Evolutionary conservation across 371 early-diverging fungal genomes (phyloP).

Genomic region (Haplosporangium sp.): DNA sequence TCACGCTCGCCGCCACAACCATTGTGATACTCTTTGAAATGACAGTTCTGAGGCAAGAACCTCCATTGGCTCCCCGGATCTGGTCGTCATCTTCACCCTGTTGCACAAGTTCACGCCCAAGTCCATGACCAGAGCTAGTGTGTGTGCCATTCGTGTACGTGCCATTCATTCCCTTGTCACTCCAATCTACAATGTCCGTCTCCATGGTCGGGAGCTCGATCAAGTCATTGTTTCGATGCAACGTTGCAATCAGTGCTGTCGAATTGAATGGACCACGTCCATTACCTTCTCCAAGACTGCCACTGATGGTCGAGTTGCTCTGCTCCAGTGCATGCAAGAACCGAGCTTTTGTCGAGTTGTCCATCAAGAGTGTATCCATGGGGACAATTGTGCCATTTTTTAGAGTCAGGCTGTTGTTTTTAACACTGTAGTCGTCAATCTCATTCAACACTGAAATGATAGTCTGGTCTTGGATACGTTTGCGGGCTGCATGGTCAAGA

Average conservation of each 20-base stretch:
- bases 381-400: constrained; percentile 2
- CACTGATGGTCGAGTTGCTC: not conserved
- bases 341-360: not conserved
- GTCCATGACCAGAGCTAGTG: too few species aligned
- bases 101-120: too few species aligned
- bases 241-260: not conserved
- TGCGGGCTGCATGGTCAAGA: constrained; percentile 7
- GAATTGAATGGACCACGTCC: not conserved
- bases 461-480: constrained; percentile 10
- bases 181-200: not conserved
- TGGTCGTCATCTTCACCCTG: too few species aligned
- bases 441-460: constrained; percentile 2
- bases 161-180: too few species aligned
- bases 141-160: too few species aligned
- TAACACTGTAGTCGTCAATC: constrained; percentile 3
- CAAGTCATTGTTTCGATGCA: not conserved
- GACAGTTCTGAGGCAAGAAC: too few species aligned
- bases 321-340: constrained; percentile 6
- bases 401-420: not conserved
- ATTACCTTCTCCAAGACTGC: not conserved
- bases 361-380: constrained; percentile 7
- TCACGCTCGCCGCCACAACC: too few species aligned
- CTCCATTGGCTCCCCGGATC: too few species aligned
- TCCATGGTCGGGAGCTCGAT: not conserved
- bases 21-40: too few species aligned